These are phyloP conservation scores for Diaporthe sp. DNA, from an alignment of 2,329 filamentous ascomycete genomes.

Conservation along the genomic window DNA sequence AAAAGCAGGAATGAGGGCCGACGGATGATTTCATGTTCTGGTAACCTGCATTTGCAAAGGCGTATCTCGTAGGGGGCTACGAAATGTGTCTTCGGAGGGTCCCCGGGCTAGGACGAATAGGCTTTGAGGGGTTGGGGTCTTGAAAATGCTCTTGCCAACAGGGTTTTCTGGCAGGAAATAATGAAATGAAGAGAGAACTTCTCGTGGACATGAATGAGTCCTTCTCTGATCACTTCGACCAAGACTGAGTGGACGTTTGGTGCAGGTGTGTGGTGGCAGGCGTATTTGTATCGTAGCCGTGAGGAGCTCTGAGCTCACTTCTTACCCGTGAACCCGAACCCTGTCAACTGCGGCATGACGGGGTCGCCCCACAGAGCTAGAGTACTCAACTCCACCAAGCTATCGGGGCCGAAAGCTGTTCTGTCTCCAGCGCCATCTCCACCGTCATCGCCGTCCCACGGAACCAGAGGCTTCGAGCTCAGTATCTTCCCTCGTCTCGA, in stretches of 20 bases:
- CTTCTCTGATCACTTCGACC: background rate
- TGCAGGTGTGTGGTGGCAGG: background rate
- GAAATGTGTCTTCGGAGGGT: conserved; percentile 22
- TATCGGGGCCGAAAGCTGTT: conserved; percentile 25
- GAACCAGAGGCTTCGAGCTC: background rate
- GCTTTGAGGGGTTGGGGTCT: background rate
- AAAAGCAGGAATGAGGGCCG: conserved; percentile 13
- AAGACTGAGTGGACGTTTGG: background rate
- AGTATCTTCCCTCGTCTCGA: background rate
- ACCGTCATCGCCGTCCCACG: background rate
- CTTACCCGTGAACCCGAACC: conserved; percentile 1
- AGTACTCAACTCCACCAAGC: conserved; percentile 16
- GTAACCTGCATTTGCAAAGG: conserved; percentile 27
- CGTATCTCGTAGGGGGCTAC: conserved; percentile 29
- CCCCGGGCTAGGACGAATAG: conserved; percentile 7
- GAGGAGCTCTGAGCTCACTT: background rate
- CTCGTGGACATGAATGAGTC: background rate
- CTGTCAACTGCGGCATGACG: background rate
- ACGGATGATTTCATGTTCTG: conserved; percentile 23
- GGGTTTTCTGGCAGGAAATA: background rate
- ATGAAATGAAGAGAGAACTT: conserved; percentile 19
- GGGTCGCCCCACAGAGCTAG: conserved; percentile 17
- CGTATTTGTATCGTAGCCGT: too few relatives aligned
- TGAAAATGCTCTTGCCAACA: conserved; percentile 12
- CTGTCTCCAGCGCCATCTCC: conserved; percentile 1